Evolutionary conservation across 257 asterid species (phyloP).

Genomic region (Capsicum rhomboideum): DNA sequence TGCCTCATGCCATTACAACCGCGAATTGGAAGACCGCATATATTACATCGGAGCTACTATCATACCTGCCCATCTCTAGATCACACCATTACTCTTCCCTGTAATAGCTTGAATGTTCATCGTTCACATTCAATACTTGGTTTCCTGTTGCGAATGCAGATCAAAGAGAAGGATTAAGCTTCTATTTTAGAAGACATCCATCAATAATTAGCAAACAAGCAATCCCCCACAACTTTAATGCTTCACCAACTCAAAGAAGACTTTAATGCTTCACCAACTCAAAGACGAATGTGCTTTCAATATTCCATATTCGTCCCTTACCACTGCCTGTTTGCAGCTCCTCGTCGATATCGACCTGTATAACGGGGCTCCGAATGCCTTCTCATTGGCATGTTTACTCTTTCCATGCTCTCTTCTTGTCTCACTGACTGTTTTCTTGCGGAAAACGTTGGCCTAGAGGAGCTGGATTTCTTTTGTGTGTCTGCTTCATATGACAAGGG

Average conservation of each 20-base stretch:
- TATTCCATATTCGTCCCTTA: constrained; percentile 11
- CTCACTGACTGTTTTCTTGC: constrained; percentile 17
- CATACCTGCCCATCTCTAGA: background rate
- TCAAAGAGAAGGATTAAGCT: background rate
- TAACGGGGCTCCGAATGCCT: constrained; percentile 26
- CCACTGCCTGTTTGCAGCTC: constrained; percentile 28
- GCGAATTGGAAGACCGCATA: background rate
- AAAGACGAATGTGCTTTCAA: constrained; percentile 6
- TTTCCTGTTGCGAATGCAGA: background rate
- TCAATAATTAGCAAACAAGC: background rate
- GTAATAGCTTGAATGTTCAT: background rate
- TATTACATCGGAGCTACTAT: background rate
- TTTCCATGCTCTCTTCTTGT: constrained; percentile 35
- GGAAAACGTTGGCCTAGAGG: constrained; percentile 24
- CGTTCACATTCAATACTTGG: background rate
- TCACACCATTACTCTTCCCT: background rate
- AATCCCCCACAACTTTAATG: background rate
- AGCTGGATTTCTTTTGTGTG: constrained; percentile 11
- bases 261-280: background rate
- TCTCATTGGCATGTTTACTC: constrained; percentile 17
- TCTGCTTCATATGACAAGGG: constrained; percentile 45
- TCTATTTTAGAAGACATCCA: background rate
- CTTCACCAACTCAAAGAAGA: background rate
- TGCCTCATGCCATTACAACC: background rate
- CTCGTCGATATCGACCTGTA: constrained; percentile 33